Percentiles rank a stretch among this genome's conserved stretches.
Evolutionary conservation across 805 yeast species (phyloP).

Genomic region (Blastobotrys terrestris): DNA sequence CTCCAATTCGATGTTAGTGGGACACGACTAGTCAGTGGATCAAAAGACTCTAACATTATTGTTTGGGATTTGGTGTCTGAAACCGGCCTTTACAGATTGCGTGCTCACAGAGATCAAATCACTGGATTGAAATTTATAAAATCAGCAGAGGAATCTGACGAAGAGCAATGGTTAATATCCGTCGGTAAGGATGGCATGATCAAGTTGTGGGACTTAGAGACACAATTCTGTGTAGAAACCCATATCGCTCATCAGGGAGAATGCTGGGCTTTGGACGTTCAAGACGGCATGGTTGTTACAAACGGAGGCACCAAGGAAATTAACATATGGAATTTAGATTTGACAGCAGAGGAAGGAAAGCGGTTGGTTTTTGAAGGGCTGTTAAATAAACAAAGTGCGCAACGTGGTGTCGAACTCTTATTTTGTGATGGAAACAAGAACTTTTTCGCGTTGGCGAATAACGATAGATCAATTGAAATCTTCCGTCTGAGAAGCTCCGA

Average conservation of each 20-base stretch:
- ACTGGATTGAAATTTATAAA: constrained; percentile 59
- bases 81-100: constrained; percentile 76
- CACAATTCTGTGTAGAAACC: constrained; percentile 89
- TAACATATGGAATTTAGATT: constrained; percentile 74
- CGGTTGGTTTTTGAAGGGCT: constrained; percentile 39
- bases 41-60: constrained; percentile 75
- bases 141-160: constrained; percentile 26
- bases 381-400: constrained; percentile 54
- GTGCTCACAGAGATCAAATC: constrained; percentile 85
- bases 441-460: constrained; percentile 65
- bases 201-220: constrained; percentile 87
- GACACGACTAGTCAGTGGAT: constrained; percentile 79
- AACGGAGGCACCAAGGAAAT: constrained; percentile 76
- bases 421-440: constrained; percentile 40
- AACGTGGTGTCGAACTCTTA: constrained; percentile 56
- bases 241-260: constrained; percentile 91
- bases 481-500: constrained; percentile 70
- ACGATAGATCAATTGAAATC: constrained; percentile 74
- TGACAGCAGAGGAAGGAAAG: constrained; percentile 43
- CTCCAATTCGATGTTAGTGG: constrained; percentile 74
- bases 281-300: constrained; percentile 48
- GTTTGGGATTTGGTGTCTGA: constrained; percentile 96
- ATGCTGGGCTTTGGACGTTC: constrained; percentile 75
- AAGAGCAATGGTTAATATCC: constrained; percentile 64
- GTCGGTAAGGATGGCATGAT: constrained; percentile 85